Base-by-base conservation (phyloP, 345 rosid genomes). In the Brassica napus region DNA sequence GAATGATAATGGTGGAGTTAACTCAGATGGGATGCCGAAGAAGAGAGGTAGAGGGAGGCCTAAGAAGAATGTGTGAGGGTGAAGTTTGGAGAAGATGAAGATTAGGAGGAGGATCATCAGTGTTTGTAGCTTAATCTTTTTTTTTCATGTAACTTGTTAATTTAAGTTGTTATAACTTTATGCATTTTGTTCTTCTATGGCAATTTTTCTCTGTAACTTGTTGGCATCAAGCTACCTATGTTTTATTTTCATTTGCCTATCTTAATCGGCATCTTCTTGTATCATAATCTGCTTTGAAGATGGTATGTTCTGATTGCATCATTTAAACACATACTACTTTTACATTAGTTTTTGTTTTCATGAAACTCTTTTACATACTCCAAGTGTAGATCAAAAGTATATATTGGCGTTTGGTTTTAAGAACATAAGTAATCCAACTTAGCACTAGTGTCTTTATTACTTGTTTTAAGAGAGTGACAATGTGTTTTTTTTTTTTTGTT, bases 21-120 rank as follows among this genome's bases (percentile, higher is more conserved):
- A 8, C 12, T 57, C 65, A 0, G 80, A 81, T 32, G 81, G 77
- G 39, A 14, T 12, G 65, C 77, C 73, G 14, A 81, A 59, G 77
- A 81, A 71, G 77, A 76, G 80, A 59, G 83, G 83, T 71, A 86
- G 98, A 79, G 99, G 98, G 61, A 86, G 99, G 80, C 97, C 98
- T 0, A 84, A 91, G 87, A 94, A 92, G 80, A 83, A 84, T 80
- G 78, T 14, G 3, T 59, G 23, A 3, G 76, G 2, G 14, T 4
- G 5, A 68, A 24, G 30, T 74, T n/a, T 42, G 72, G 77, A 67
- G 23, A 1, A 24, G 21, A 24, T 24, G 7, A 11, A 10, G 30
- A 24, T 59, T 24, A 59, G 64, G 31, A 59, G 24, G 30, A 54
- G 63, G 64, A 72, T 31, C 65, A 78, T 66, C 58, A 71, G 72